These are phyloP conservation scores for Citrus australasica DNA, from an alignment of 345 rosid species.

Conservation along the genomic window DNA sequence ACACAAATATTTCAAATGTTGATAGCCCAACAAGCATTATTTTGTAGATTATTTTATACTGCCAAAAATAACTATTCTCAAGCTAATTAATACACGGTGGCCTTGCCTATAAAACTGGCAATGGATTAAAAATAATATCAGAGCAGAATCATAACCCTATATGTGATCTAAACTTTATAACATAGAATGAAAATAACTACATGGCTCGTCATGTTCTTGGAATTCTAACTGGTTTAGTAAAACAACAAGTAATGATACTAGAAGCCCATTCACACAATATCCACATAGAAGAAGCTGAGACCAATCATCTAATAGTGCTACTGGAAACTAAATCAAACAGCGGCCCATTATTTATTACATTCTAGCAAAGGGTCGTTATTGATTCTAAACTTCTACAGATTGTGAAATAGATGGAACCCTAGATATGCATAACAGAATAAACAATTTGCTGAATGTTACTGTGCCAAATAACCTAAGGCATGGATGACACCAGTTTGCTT, in stretches of 20 bases:
- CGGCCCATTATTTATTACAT: background rate
- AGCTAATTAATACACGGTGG: background rate
- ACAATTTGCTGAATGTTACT: background rate
- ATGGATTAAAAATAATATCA: constrained; percentile 3
- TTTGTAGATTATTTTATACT: background rate
- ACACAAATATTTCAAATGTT: constrained; percentile 9
- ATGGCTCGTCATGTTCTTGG: background rate
- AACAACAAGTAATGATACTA: background rate
- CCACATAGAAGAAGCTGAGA: background rate
- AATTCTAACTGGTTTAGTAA: background rate
- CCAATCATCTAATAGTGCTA: background rate
- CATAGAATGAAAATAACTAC: background rate
- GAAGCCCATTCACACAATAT: background rate
- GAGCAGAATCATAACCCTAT: background rate
- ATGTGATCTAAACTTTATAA: background rate
- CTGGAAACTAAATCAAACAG: background rate
- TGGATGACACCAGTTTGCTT: background rate
- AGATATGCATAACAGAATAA: background rate
- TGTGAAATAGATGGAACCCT: background rate
- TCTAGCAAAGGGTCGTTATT: background rate
- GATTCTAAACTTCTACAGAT: background rate
- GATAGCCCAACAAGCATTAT: constrained; percentile 6
- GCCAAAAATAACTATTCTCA: background rate
- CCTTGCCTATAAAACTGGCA: background rate
- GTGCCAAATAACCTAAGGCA: background rate